Base-by-base conservation (phyloP, 805 yeast genomes). In the Priceomyces castillae region DNA sequence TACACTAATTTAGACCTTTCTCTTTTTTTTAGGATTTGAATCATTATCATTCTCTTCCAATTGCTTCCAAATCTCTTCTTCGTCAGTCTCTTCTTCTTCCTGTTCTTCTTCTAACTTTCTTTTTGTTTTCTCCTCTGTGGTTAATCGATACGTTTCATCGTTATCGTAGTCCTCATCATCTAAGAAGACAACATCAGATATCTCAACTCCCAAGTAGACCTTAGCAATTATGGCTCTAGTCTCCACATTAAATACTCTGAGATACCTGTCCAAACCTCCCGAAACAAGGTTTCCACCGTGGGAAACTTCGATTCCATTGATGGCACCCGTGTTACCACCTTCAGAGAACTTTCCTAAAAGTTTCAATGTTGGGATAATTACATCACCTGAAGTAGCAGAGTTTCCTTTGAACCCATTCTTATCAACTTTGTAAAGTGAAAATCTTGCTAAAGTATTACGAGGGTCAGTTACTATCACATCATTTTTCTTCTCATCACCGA, bases 201-300 rank as follows among this genome's bases (percentile, higher is more conserved):
- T 73, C 58, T 86, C 89, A 4, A 88, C 78, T 1, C 95, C 95
- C 20, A 84, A 56, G 54, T 78, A 92, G 4, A 87, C 85, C 57
- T 89, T 89, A 6, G 81, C 89, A 7, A 80, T 63, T 39, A 80
- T 69, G 35, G 78, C 77, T 40, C 95, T 73, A 1, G 81, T 64
- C 1, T 65, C 66, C 3, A 81, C 58, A 47, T 89, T 84, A 62
- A 78, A 92, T 3, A 86, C 87, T 46, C 97, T 76, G 20, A 88
- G 72, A 55, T 89, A 92, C 55, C 96, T 75, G 58, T 94, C 99
- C 17, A 90, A 74, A 0, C 97, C 95, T 35, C 95, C 97, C 15
- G 87, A 73, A 2, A 82, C 81, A 6, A 90, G 56, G 22, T 84
- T 57, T 7, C 72, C 71, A 3, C 68, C 65, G 9, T 67, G 62